Percentiles rank a stretch among this genome's conserved stretches.
These are phyloP conservation scores for Fraxinus sp. DNA, from an alignment of 305 asterid genomes.

Conservation along the genomic window DNA sequence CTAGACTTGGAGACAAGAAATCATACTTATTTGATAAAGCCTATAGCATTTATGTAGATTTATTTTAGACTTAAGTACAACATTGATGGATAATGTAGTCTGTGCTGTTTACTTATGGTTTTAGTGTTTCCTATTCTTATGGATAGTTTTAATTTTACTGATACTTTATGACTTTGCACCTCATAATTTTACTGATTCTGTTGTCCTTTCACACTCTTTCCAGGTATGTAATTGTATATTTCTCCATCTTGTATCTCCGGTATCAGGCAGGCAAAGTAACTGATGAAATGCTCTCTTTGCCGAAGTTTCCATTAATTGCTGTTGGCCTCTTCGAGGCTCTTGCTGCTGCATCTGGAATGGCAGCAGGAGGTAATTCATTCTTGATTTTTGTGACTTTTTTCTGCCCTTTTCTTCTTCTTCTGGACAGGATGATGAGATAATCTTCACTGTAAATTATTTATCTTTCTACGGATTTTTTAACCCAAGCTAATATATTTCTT, in stretches of 20 bases:
- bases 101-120: constrained; percentile 14
- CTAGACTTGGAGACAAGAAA: background rate
- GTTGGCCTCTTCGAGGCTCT: constrained; percentile 97
- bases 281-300: constrained; percentile 88
- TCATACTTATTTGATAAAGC: background rate
- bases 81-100: constrained; percentile 6
- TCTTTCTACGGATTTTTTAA: background rate
- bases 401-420: background rate
- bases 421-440: background rate
- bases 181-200: constrained; percentile 13
- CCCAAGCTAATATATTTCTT: background rate
- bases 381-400: background rate
- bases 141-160: background rate
- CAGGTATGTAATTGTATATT: constrained; percentile 89
- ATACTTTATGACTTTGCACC: constrained; percentile 12
- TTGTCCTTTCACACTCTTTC: constrained; percentile 21
- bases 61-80: background rate
- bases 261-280: constrained; percentile 90
- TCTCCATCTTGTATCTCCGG: constrained; percentile 75
- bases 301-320: constrained; percentile 69
- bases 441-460: background rate
- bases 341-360: constrained; percentile 58
- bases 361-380: background rate
- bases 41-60: background rate
- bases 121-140: constrained; percentile 1